Evolutionary conservation across 176 grass and related monocot genomes (phyloP), one percentile per base, ranked within the genome.

Genomic region (Juncus inflexus): DNA sequence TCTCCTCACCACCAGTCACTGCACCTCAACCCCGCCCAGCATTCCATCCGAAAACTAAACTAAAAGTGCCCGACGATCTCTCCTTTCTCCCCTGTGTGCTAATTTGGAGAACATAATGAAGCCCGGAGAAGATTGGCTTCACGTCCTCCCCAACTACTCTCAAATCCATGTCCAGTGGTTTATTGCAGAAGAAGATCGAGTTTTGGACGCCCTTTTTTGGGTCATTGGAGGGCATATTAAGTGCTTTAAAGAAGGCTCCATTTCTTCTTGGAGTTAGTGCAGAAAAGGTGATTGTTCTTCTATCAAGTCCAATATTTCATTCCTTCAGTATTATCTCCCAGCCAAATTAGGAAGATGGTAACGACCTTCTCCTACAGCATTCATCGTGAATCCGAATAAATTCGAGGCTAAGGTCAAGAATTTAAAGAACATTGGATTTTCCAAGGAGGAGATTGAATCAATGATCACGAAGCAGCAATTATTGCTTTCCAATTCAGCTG

Each of bases 371-470:
- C n/a, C 56, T 2, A 7, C 69, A 47, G 1, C 73, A 16, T 37
- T 87, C 0, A 7, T 6, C 4, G 62, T 2, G 16, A 69, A 35
- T 2, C 69, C 56, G 1, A 65, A 59, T 41, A 54, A 12, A 6
- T 2, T 87, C 0, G 61, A 71, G 35, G 28, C 37, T 3, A 60
- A 40, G 3, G 36, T 69, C 38, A 2, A 62, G 6, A 60, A 42
- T 15, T 60, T 89, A 55, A 55, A 64, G 19, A 89, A 19, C 53
- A 40, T 89, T 7, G 86, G 78, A 12, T 78, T 64, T 42, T 67
- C 64, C 3, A 60, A 84, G n/a, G n/a, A 42, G 1, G 67, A 74
- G 35, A 5, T 84, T 9, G 5, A 5, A 4, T 12, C 43, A 6
- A 77, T 58, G 3, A 39, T 78, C 1, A 1, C 16, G 19, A 78